Evolutionary conservation across 2,329 filamentous ascomycete species (phyloP), one percentile per base, ranked within the genome.

Genomic region (Aspergillus sojae): DNA sequence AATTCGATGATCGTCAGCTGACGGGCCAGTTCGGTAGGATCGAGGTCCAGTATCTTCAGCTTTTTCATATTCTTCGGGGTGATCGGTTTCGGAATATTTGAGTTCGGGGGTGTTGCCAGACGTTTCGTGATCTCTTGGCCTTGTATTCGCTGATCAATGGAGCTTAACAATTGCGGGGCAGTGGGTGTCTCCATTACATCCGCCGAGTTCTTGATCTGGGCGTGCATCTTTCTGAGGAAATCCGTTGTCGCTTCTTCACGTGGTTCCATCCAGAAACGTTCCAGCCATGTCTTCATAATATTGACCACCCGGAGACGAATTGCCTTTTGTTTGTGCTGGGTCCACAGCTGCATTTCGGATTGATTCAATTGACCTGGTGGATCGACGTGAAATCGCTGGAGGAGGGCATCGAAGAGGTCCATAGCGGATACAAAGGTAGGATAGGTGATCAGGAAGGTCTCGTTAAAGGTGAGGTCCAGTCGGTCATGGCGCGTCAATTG

Each of bases 1-100:
- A 92, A 95, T 78, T 97, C 94, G 68, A 97, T 94, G 67, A 97
- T 93, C 0, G 94, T 97, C 62, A 98, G 84, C 76, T 98, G 94
- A 45, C 94, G 89, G 9, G 94, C 94, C 77, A 97, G 96, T 74
- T 98, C 94, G 0, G 90, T 91, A 0, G 93, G 88, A 74, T 97
- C 94, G 69, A 98, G 96, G 75, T 97, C 94, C 57, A 97, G 81
- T 79, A 97, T 96, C 77, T 97, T 97, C 69, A 97, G 85, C 79
- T 97, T 97, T 85, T 94, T 96, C 91, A 97, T 94, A 76, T 97
- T 96, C 83, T 95, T 96, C 1, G 94, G 94, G 77, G 97, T 88
- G 74, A 97, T 96, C 0, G 94, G 92, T 36, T 90, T 83, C 3
- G 94, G 93, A 2, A 91, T 90, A 67, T 90, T 90, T 71, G 90